phyloP scores from a whole-genome alignment of 208 protist genomes.

The Crithidia acanthocephali region DNA sequence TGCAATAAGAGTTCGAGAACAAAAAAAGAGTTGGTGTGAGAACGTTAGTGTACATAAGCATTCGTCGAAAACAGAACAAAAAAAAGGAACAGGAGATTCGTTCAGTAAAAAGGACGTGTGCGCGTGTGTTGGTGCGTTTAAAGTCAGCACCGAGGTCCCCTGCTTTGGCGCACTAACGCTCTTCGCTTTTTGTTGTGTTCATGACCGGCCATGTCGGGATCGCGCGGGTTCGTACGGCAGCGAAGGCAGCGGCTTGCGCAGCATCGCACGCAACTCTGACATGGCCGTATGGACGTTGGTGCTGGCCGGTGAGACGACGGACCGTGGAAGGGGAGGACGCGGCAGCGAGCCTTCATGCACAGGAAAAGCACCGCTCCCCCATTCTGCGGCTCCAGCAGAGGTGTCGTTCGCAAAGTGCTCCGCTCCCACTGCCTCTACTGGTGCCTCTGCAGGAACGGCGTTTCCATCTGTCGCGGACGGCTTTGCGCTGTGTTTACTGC shows the following conservation, averaged over 20 bases:
- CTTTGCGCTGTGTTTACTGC: background rate
- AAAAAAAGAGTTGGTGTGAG: too few species aligned
- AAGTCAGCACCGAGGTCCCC: too few species aligned
- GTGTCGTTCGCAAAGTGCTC: background rate
- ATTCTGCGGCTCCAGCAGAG: background rate
- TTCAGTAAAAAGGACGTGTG: too few species aligned
- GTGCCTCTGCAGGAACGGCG: background rate
- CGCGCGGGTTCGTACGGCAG: slow-evolving; percentile 55
- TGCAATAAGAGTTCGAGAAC: too few species aligned
- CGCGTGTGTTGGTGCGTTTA: too few species aligned
- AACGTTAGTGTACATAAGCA: too few species aligned
- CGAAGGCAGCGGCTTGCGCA: slow-evolving; percentile 77
- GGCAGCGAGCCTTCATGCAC: slow-evolving; percentile 2
- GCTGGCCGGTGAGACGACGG: slow-evolving; percentile 46
- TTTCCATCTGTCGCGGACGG: background rate
- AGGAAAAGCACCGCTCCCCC: background rate
- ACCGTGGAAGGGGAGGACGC: slow-evolving; percentile 16
- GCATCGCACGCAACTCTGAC: slow-evolving; percentile 73
- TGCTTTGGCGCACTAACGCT: too few species aligned
- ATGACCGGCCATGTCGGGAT: slow-evolving; percentile 8
- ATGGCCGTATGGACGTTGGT: slow-evolving; percentile 83
- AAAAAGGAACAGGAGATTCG: too few species aligned
- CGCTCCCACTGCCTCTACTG: background rate
- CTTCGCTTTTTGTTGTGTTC: too few species aligned
- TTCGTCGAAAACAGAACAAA: too few species aligned